Evolutionary conservation across 306 rosid genomes (phyloP), one percentile per base, ranked within the genome.

Genomic region (Spatholobus suberectus): DNA sequence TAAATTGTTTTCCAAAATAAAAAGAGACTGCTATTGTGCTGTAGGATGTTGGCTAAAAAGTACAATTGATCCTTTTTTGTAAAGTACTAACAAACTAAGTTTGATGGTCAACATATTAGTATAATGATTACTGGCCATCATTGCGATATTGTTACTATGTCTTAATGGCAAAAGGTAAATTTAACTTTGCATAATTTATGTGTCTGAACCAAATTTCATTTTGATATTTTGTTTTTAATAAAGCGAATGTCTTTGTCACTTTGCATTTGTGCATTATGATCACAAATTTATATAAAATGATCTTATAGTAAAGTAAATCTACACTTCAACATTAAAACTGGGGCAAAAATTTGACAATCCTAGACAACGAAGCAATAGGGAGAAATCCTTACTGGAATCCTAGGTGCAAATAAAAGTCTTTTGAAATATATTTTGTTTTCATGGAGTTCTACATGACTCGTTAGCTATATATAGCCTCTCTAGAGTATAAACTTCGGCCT

Each of bases 311-410:
- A 69, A 41, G 54, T 23, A 18, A 32, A 40, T 62, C 27, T 6
- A 18, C 62, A 17, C 73, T 44, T 77, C 38, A 44, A 54, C 68
- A 20, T 34, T 1, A 74, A 55, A 74, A 11, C 12, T 37, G 23
- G 21, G 51, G 27, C 35, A 74, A 34, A 34, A 34, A 34, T 54
- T 74, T 54, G 51, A 54, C 79, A 74, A 54, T 74, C 35, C 8
- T 52, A 13, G 68, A 35, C 51, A 13, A 62, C 38, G 8, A 27
- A 62, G 67, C 51, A 52, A 26, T 24, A 21, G 6, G 15, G 26
- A 43, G 29, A 41, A 9, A 43, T n/a, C 35, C 35, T 37, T 20
- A 0, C 13, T 35, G 52, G 79, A 74, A 74, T 54, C 66, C 79
- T 34, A 65, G 13, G 74, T 18, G n/a, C 23, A 63, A 61, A 14